Base-by-base conservation (phyloP, 371 early-diverging fungal species). In the Scutellospora calospora region DNA sequence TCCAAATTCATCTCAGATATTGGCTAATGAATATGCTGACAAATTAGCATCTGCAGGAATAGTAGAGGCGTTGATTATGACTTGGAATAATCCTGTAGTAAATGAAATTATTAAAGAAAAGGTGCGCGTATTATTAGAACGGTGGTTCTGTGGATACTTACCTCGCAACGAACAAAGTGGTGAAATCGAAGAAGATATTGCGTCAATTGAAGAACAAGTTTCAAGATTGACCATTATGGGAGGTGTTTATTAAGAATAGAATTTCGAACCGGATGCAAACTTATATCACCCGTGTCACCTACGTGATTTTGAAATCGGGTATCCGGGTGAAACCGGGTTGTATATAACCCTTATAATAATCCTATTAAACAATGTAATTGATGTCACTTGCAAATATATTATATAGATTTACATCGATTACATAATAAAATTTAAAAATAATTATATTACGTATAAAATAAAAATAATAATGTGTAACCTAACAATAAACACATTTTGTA, bases 71-170 rank as follows among this genome's bases (percentile, higher is more conserved):
- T 52, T 72, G 1, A 27, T 72, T 45, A 52, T 29, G 25, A 38
- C 72, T 3, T 31, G 51, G 29, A 72, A 72, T 31, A 33, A 72
- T 9, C 18, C 16, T 25, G 27, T 8, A 31, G 18, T 51, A 52
- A 11, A 18, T 5, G 72, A 72, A 29, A 52, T 27, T 5, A 25
- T 72, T 18, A 72, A 52, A 52, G 72, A 72, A 14, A 72, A 72
- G 29, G 51, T 72, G 18, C 25, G 49, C 18, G 45, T 51, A 12
- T 72, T 72, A 52, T 72, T 72, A 22, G 72, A 52, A 29, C 33
- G 72, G 49, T 72, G 72, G 72, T 72, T 72, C n/a, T 72, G 29
- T 72, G 52, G 31, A 25, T 72, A 72, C 31, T 72, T 72, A n/a
- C 49, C 18, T 4, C 20, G 72, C 1, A 69, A 49, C 29, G 72